Percentiles rank a stretch among this genome's conserved stretches.
Conservation (phyloP, 257 asterid species). For the Solanum pimpinellifolium region DNA sequence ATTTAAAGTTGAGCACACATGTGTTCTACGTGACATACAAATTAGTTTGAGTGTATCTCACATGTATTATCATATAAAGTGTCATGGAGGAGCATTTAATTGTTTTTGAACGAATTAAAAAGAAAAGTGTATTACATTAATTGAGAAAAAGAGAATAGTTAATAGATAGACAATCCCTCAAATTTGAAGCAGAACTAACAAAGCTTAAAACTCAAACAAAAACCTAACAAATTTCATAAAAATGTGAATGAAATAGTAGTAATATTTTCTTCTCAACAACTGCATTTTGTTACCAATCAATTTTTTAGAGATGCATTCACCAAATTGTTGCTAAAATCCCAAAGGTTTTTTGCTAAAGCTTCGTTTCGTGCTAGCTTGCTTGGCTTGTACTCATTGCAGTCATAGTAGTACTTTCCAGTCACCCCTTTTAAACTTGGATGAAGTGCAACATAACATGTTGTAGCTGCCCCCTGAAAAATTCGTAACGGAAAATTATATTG, state of each 20-base stretch:
- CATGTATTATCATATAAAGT: no score
- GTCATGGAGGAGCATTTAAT: no score
- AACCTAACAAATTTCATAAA: not conserved
- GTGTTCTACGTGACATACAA: no score
- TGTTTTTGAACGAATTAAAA: no score
- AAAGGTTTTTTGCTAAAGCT: constrained; percentile 34
- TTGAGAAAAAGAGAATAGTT: not conserved
- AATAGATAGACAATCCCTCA: not conserved
- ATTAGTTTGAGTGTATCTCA: no score
- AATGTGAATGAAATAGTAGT: not conserved
- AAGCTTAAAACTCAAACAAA: not conserved
- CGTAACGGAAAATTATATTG: not conserved
- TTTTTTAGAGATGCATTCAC: constrained; percentile 24
- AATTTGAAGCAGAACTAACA: not conserved
- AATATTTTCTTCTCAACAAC: not conserved
- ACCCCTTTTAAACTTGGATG: constrained; percentile 42
- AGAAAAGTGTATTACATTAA: not conserved
- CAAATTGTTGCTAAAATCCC: constrained; percentile 67
- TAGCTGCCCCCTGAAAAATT: constrained; percentile 53
- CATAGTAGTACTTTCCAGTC: constrained; percentile 46
- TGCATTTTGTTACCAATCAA: not conserved
- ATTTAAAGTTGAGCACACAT: no score
- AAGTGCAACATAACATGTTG: constrained; percentile 70
- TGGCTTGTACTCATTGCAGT: constrained; percentile 39
- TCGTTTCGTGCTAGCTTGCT: constrained; percentile 29